Evolutionary conservation across 2,329 filamentous ascomycete genomes (phyloP), one percentile per base, ranked within the genome.

Genomic region (Teratosphaeriaceae sp.): DNA sequence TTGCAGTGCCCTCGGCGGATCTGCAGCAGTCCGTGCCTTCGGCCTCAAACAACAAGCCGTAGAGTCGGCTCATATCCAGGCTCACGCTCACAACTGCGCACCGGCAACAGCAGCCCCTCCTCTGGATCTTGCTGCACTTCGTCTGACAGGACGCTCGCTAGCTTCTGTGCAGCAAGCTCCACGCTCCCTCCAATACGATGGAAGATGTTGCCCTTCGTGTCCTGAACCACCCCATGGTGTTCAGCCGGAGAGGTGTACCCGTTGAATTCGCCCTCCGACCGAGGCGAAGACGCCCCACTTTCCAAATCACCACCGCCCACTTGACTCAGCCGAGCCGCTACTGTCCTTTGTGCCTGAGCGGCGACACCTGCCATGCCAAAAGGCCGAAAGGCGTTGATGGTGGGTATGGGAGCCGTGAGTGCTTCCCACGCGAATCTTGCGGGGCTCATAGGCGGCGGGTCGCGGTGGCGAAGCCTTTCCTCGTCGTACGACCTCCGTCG

Each of bases 71-170:
- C 35, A 20, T 38, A 23, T 15, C 20, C 35, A 23, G 13, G 15
- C 11, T 20, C 41, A 40, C 55, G 48, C 50, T 57, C 52, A 11
- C 38, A 12, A 15, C 45, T 23, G 35, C 29, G 44, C 6, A 59
- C 44, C 3, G 56, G 53, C 42, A 60, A 46, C 34, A 60, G 20
- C 41, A 60, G 37, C 1, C 55, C 55, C 19, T 51, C 49, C 38
- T 60, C 54, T 9, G 50, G 43, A 40, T 47, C 46, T 6, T 33
- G 39, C 6, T 42, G 15, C 15, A 59, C 51, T 29, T 47, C 45
- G 30, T 54, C 49, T 33, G 52, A 39, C 19, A 56, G 35, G 21
- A 51, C 38, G 24, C 39, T 49, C 7, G 48, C 44, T 29, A 59
- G 15, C 30, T 45, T 51, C 11, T 43, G 44, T 9, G 50, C 51